Evolutionary conservation across 257 asterid species (phyloP).

Genomic region (Solanum pinnatisectum): DNA sequence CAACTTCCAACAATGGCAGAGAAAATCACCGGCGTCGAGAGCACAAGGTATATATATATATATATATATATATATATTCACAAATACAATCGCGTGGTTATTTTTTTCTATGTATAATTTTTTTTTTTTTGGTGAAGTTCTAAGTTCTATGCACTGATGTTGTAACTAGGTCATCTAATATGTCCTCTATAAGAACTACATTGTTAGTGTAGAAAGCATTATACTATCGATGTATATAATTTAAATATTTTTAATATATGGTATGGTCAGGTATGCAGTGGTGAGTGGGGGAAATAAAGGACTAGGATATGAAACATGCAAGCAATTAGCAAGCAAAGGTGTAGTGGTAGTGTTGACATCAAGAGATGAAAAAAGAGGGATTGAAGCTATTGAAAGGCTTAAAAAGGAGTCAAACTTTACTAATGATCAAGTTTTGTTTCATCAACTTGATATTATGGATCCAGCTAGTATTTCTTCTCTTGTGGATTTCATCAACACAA

Average conservation of each 20-base stretch:
- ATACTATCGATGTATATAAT: background rate
- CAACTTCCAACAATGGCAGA: background rate
- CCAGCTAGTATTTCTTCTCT: too few species aligned
- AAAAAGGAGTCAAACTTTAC: background rate
- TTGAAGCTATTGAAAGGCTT: constrained; percentile 33
- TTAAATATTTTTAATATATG: background rate
- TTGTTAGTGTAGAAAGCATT: too few species aligned
- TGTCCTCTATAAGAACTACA: background rate
- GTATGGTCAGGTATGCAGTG: constrained; percentile 20
- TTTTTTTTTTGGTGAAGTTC: too few species aligned
- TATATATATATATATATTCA: background rate
- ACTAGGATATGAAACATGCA: constrained; percentile 44
- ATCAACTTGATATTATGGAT: too few species aligned
- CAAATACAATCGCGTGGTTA: background rate
- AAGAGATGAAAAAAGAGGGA: constrained; percentile 36
- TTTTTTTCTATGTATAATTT: too few species aligned
- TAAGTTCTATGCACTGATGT: background rate
- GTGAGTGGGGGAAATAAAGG: constrained; percentile 50
- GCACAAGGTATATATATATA: background rate
- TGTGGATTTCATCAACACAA: too few species aligned
- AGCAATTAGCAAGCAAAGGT: constrained; percentile 36
- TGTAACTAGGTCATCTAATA: background rate
- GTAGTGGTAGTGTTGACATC: constrained; percentile 39
- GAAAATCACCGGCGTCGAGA: background rate
- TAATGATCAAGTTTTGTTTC: constrained; percentile 10